Evolutionary conservation across 495 filamentous ascomycete genomes (phyloP), one percentile per base, ranked within the genome.

Genomic region (Aspergillus steynii): DNA sequence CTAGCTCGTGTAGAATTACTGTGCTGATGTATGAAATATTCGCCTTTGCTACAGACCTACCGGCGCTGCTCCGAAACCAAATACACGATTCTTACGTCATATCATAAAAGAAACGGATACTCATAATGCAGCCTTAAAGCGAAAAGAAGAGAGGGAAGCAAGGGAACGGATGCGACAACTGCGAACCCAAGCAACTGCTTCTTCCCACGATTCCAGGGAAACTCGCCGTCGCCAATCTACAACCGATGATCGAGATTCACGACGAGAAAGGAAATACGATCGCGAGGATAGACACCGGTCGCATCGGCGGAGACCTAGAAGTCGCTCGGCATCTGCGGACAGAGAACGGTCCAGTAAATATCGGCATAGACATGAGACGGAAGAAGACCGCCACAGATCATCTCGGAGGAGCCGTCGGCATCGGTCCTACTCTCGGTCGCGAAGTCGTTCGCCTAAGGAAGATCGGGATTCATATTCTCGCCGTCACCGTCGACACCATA

Each of bases 51-150:
- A 55, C 61, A 86, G 84, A 59, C 73, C 81, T 45, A 74, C 86
- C 26, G 72, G 80, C 29, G 84, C 84, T 66, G 90, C 92, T 55
- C 91, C 91, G 3, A 96, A 92, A 66, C 91, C 94, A 14, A 98
- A 99, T 66, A 96, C 90, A 0, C 81, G 90, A 49, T 98, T 98
- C 65, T 79, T 99, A 12, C 85, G 88, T 29, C 90, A 95, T 63
- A 90, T 98, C 55, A 90, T 99, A 64, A 88, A 88, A 60, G 89
- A 96, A 59, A 94, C 92, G 1, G 90, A 95, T 61, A 90, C 65
- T 55, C 95, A 99, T 73, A 99, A 99, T 83, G 85, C 90, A 12
- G 90, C 92, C 5, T 79, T 97, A 56, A 84, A 88, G 47, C 91
- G 87, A 0, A 96, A 89, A 64, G 94, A 98, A 70, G 86, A 87